Evolutionary conservation across 805 yeast genomes (phyloP), one percentile per base, ranked within the genome.

Genomic region (Saccharomycopsis sp.): DNA sequence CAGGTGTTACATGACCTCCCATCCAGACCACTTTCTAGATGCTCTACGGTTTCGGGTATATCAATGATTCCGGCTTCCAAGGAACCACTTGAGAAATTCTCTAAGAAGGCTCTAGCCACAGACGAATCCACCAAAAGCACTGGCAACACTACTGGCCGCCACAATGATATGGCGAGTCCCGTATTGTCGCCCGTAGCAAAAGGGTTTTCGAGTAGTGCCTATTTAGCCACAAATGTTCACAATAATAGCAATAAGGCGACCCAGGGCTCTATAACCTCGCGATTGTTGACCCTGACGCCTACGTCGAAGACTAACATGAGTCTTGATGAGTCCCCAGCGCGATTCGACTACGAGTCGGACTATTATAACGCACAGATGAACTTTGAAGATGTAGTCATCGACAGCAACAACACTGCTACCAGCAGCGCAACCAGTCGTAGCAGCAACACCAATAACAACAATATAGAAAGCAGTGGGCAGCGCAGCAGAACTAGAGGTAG

Each of bases 41-140:
- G 56, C n/a, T 57, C 60, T 24, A 60, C 60, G 22, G 53, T 55
- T 35, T 57, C 60, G 8, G 57, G 52, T 9, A 25, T 60, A 12
- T 57, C 60, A 1, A 17, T 44, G 22, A 38, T 52, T 3, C 50
- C 55, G 15, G 62, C 62, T 20, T 42, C 60, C 9, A 60, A 57
- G 34, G 63, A 60, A 47, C 60, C 57, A 5, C 42, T 55, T 1
- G 58, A 60, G 23, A 57, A 57, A 15, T 53, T 44, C 52, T 41
- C 38, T 3, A 35, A 22, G 14, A 53, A 53, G 29, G 52, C 52
- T 44, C 14, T 8, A 35, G 14, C n/a, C n/a, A n/a, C n/a, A n/a
- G n/a, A n/a, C n/a, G n/a, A n/a, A n/a, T n/a, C n/a, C n/a, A n/a
- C n/a, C n/a, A n/a, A n/a, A n/a, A n/a, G n/a, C n/a, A n/a, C n/a